A percentile compares a stretch with the other conserved stretches of the same genome.
phyloP scores from a whole-genome alignment of 768 basidiomycete genomes.

The Pholiota microspora region DNA sequence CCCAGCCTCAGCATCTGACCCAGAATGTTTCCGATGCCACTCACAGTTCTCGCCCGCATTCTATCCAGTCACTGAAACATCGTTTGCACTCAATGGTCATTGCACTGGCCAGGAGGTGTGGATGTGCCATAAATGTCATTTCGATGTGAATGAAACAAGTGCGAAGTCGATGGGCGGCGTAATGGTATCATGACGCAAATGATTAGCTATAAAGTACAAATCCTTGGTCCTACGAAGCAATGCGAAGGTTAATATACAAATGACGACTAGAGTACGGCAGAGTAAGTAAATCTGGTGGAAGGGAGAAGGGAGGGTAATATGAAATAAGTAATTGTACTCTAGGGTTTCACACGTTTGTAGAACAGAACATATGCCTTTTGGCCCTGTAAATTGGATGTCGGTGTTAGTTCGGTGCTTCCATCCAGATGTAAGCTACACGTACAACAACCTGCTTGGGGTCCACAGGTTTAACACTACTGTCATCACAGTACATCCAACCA shows the following conservation, averaged over 20 bases:
- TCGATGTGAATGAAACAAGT: conserved; percentile 27
- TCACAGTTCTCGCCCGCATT: conserved; percentile 78
- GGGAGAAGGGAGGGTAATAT: conserved; percentile 19
- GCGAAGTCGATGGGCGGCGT: conserved; percentile 30
- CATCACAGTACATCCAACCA: conserved; percentile 93
- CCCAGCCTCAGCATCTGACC: conserved; percentile 27
- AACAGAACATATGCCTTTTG: conserved; percentile 80
- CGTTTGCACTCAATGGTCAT: conserved; percentile 12
- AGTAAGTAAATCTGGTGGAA: conserved; percentile 15
- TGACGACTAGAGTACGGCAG: conserved; percentile 20
- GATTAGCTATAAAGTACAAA: conserved; percentile 31
- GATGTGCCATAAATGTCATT: conserved; percentile 51
- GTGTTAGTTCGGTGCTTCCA: too few species aligned
- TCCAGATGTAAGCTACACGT: conserved; percentile 25
- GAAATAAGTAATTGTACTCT: conserved; percentile 34
- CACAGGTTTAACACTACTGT: conserved; percentile 77
- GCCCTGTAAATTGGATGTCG: conserved; percentile 31
- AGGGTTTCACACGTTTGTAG: conserved; percentile 63
- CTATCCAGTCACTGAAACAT: conserved; percentile 38
- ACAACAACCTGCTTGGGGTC: conserved; percentile 85
- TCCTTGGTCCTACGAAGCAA: conserved; percentile 26
- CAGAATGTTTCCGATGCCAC: conserved; percentile 58
- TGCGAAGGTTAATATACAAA: conserved; percentile 33
- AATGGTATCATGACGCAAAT: conserved; percentile 34
- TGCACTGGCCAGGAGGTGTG: conserved; percentile 22